Base-by-base conservation (phyloP, 192 early-diverging fungal genomes). In the Tieghemiomyces parasiticus region DNA sequence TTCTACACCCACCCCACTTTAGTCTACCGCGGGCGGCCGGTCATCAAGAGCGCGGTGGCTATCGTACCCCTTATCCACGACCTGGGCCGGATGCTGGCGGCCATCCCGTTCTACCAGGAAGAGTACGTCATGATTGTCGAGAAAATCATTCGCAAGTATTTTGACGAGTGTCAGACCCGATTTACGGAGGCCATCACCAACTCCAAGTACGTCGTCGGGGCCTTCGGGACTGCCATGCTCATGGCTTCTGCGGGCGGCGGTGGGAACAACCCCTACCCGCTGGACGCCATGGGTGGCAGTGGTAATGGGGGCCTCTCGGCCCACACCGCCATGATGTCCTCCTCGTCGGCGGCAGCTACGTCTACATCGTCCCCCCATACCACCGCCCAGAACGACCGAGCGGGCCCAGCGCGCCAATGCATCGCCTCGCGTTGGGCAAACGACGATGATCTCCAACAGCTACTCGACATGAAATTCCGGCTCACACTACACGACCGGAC, bases 71-170 rank as follows among this genome's bases (percentile, higher is more conserved):
- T 88, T 13, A 69, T 88, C 16, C 78, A 86, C 66, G 76, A 70
- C 34, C 69, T 91, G 60, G 82, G 80, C 56, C 61, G 77, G 19
- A 79, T 78, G 26, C 62, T 88, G 46, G 72, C 70, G 38, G 46
- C 59, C 1, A 82, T 91, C 66, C 81, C 87, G 33, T 80, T 82
- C 26, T 81, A 87, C 63, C 73, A 76, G 30, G 72, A 78, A 9
- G 86, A 91, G 70, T 84, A 78, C 60, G 65, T 87, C 46, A 63
- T 68, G 26, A 82, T 87, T 72, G 79, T 88, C 47, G 84, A 89
- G 56, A 69, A 74, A 28, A 66, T 88, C 3, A 47, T 87, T 6
- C 65, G 75, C 32, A 78, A 77, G 59, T 89, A 79, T 60, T 81
- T 78, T 55, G 87, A 89, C 59, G 85, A 83, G 64, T 86, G 82